These are phyloP conservation scores for Globisporangium radiosum DNA, from an alignment of 352 stramenopile species.

Conservation along the genomic window DNA sequence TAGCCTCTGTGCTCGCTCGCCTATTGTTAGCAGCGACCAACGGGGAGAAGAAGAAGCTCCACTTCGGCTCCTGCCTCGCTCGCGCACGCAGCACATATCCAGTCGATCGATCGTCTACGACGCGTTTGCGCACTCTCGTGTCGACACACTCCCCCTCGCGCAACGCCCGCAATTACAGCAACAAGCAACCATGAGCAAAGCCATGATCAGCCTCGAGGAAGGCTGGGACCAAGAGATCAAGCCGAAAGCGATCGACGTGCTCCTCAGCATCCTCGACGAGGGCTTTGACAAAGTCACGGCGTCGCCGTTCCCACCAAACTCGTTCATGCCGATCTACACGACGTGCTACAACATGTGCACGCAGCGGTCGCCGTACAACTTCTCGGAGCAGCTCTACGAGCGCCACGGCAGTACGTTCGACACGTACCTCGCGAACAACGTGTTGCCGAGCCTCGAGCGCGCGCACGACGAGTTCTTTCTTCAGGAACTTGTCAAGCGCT, in stretches of 20 bases:
- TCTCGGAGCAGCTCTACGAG: conserved; percentile 98
- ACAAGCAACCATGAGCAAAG: conserved; percentile 57
- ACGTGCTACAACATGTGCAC: conserved; percentile 99
- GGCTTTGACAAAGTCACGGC: conserved; percentile 79
- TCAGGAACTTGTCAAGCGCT: conserved; percentile 94
- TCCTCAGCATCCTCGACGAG: conserved; percentile 81
- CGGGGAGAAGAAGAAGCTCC: too few species aligned
- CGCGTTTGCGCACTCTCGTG: too few species aligned
- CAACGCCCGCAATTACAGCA: background rate
- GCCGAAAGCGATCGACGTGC: conserved; percentile 83
- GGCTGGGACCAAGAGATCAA: conserved; percentile 88
- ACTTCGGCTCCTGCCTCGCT: too few species aligned
- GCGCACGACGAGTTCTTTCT: conserved; percentile 94
- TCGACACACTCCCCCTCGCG: background rate
- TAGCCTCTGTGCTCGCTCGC: too few species aligned
- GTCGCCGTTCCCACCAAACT: conserved; percentile 75
- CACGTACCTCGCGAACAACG: conserved; percentile 86
- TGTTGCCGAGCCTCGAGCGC: conserved; percentile 83
- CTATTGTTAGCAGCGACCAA: too few species aligned
- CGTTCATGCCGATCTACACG: conserved; percentile 89
- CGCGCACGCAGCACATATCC: background rate
- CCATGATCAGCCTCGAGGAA: conserved; percentile 80
- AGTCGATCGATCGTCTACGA: too few species aligned
- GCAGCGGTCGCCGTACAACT: conserved; percentile 98
- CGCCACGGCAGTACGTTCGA: conserved; percentile 91